Evolutionary conservation across 2,329 filamentous ascomycete species (phyloP), one percentile per base, ranked within the genome.

Genomic region (Monosporascus sp.): DNA sequence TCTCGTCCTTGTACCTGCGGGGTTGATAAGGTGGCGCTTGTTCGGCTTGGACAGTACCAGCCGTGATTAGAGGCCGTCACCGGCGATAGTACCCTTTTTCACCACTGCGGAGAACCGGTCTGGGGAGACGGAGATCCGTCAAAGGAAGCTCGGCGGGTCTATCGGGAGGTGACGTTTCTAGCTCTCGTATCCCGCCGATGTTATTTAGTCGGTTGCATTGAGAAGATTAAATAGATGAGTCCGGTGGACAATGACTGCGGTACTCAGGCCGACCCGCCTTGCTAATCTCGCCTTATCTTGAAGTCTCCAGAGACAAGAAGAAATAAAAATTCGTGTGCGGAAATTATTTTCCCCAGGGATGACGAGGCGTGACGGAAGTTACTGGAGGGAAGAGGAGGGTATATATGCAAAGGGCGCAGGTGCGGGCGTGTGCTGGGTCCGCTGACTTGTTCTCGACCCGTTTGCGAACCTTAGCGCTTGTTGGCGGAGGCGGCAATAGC

Each of bases 201-300:
- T 37, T 52, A 48, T 48, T 39, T 52, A 31, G 27, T 24, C 25
- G 43, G 43, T 31, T 27, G 43, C 43, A 46, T 46, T 46, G 43
- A 22, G 11, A 27, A 46, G 25, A 17, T 14, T 44, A 14, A 35
- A 35, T 35, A 17, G 43, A n/a, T 14, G 11, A 27, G 43, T 14
- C 22, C 24, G 11, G 22, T 6, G 17, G 5, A 31, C 43, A 24
- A 22, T n/a, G 22, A 9, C 5, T 27, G 20, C 24, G 11, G 31
- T 35, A 35, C 31, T 35, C 31, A 35, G 31, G 31, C 11, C 31
- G 9, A 35, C 31, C 31, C 11, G 31, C 5, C 31, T 35, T 4
- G 31, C 31, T 35, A 35, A 35, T 35, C 31, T 14, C 31, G 5
- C 31, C 31, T 14, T 35, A 35, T 35, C 31, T 35, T 35, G 31